Conservation (phyloP, 2,329 filamentous ascomycete genomes). For the Stemphylium lycopersici region DNA sequence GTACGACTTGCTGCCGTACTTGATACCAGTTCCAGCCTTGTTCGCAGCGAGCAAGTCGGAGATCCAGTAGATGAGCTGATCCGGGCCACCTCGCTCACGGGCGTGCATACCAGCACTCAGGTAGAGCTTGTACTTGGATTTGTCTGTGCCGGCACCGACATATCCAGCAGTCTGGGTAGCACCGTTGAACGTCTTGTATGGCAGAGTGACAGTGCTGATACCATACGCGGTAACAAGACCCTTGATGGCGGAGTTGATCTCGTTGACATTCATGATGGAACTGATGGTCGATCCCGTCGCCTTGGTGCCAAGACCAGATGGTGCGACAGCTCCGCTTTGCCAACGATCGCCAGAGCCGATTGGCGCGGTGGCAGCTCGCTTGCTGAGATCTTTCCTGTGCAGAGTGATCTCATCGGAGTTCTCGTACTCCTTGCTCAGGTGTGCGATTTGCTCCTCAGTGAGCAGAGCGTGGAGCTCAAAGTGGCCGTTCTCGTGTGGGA, state of each 20-base stretch:
- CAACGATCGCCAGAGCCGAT: constrained; percentile 51
- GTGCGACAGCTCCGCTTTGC: constrained; percentile 50
- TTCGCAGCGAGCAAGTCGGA: constrained; percentile 63
- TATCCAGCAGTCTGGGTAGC: constrained; percentile 50
- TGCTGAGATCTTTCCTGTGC: constrained; percentile 29
- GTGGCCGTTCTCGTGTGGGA: constrained; percentile 36
- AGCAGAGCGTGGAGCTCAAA: constrained; percentile 43
- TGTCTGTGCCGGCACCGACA: constrained; percentile 54
- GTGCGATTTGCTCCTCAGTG: constrained; percentile 41
- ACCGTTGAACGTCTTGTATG: constrained; percentile 54
- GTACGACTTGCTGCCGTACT: constrained; percentile 60
- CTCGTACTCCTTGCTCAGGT: constrained; percentile 38
- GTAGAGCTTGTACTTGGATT: constrained; percentile 55
- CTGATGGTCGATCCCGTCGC: constrained; percentile 46
- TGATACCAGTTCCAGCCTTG: constrained; percentile 56
- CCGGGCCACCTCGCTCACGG: constrained; percentile 63
- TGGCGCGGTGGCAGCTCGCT: constrained; percentile 40
- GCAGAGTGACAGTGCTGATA: constrained; percentile 52
- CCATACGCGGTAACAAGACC: constrained; percentile 53
- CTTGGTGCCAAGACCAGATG: constrained; percentile 52
- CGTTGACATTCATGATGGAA: constrained; percentile 55
- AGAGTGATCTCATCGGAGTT: constrained; percentile 29
- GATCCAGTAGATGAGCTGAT: constrained; percentile 64
- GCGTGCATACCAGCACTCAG: constrained; percentile 63
- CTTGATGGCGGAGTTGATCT: constrained; percentile 54